Percentiles rank a stretch among this genome's conserved stretches.
Conservation (phyloP, 805 yeast genomes). For the Vanderwaltozyma tropicalis region DNA sequence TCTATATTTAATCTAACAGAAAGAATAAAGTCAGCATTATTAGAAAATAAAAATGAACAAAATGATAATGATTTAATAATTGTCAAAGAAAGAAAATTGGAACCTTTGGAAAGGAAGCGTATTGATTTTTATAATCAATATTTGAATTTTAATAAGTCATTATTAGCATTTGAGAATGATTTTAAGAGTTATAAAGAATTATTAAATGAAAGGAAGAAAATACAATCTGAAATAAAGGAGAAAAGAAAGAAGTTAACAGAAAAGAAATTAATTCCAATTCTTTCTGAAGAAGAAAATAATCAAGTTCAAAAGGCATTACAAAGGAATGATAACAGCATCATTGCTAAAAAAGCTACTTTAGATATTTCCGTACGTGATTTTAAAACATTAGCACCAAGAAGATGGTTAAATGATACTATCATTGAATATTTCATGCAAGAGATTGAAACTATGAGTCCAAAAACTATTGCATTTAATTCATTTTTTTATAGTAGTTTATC, state of each 20-base stretch:
- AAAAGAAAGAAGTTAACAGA: conserved; percentile 8
- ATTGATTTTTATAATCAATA: conserved; percentile 11
- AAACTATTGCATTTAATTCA: conserved; percentile 68
- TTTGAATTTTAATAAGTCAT: conserved; percentile 21
- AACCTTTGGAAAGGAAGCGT: conserved; percentile 19
- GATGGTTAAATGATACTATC: conserved; percentile 86
- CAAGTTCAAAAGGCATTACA: conserved; percentile 23
- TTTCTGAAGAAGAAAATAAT: conserved; percentile 16
- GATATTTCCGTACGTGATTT: conserved; percentile 61
- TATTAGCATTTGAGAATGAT: conserved; percentile 26
- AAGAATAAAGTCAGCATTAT: conserved; percentile 16
- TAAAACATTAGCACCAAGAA: conserved; percentile 53
- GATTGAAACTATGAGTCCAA: conserved; percentile 26
- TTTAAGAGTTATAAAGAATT: conserved; percentile 37
- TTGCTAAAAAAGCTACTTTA: conserved; percentile 31
- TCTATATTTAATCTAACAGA: conserved; percentile 16
- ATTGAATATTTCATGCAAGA: conserved; percentile 67
- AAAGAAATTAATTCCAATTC: conserved; percentile 18
- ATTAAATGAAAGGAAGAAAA: conserved; percentile 33
- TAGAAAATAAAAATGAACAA: conserved; percentile 5
- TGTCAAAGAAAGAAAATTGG: conserved; percentile 19
- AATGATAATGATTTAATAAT: conserved; percentile 18
- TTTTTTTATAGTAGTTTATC: conserved; percentile 73
- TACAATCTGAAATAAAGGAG: conserved; percentile 26
- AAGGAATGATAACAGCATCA: conserved; percentile 19